Base-by-base conservation (phyloP, 2,329 filamentous ascomycete genomes). In the Ophidiomyces ophidiicola region DNA sequence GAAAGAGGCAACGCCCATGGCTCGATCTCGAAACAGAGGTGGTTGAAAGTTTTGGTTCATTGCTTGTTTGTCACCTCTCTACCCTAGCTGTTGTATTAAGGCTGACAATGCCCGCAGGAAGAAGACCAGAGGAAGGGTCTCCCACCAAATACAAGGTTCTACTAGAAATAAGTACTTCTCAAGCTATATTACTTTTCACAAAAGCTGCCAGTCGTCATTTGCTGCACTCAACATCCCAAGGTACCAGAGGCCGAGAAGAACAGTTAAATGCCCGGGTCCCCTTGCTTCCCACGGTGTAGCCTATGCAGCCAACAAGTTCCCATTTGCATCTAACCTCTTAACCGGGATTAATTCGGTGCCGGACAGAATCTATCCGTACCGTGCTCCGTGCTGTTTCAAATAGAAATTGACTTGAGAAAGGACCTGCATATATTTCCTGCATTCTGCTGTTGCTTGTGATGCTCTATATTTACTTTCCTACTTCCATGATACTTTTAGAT, bases 81-180 rank as follows among this genome's bases (percentile, higher is more conserved):
- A 19, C 38, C 14, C 14, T 36, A 19, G 11, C 26, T 40, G n/a
- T 14, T 17, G 32, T 32, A 5, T 32, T 20, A 17, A 10, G 15
- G 30, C 44, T 44, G 23, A 44, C 35, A 19, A 10, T 33, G 2
- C 36, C 37, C 28, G 35, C 24, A 45, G 45, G 43, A 29, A 45
- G 25, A 36, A 8, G 45, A 46, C 43, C 45, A 46, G 32, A 41
- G 45, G 20, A 26, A 41, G 18, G 33, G 33, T n/a, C 43, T 46
- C 15, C 36, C 28, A 12, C 32, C 42, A 11, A 47, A 47, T 25
- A 47, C 45, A 41, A 45, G 45, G 36, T 45, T 38, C 36, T 45
- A 47, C 39, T 44, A 39, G 17, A 23, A 6, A 23, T 26, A 15
- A 25, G 17, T 25, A 21, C 15, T 26, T 12, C 29, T 24, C 23